Evolutionary conservation across 1,284 basidiomycete species (phyloP).

Genomic region (Heterobasidion occidentale): DNA sequence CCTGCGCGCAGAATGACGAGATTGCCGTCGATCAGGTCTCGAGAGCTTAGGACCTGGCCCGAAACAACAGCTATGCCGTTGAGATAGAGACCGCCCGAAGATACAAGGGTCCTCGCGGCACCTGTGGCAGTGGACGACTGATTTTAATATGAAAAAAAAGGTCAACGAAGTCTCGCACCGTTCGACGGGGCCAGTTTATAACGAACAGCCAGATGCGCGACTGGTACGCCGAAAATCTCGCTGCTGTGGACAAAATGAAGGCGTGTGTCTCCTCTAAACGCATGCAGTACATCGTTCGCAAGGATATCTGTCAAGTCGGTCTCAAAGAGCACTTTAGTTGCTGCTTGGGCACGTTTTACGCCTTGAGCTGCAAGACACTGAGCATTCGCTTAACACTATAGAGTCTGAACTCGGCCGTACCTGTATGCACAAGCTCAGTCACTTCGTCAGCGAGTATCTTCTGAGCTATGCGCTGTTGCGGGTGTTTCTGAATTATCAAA

Average conservation of each 20-base stretch:
- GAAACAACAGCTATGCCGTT: conserved; percentile 40
- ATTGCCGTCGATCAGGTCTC: conserved; percentile 54
- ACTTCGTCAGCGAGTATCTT: conserved; percentile 80
- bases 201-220: conserved; percentile 49
- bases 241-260: conserved; percentile 34
- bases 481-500: conserved; percentile 35
- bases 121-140: conserved; percentile 22
- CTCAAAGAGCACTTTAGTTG: conserved; percentile 57
- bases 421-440: conserved; percentile 79
- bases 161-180: conserved; percentile 33
- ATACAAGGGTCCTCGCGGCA: conserved; percentile 48
- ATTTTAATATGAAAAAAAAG: not conserved
- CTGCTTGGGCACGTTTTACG: conserved; percentile 44
- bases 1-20: conserved; percentile 70
- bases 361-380: conserved; percentile 22
- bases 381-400: not conserved
- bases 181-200: conserved; percentile 43
- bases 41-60: conserved; percentile 32
- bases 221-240: conserved; percentile 38
- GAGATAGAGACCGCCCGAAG: conserved; percentile 41
- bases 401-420: conserved; percentile 32
- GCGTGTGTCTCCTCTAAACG: conserved; percentile 55
- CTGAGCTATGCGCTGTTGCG: conserved; percentile 65
- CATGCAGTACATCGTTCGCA: conserved; percentile 39
- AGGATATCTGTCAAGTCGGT: conserved; percentile 36